These are phyloP conservation scores for Naganishia albida DNA, from an alignment of 1,284 basidiomycete genomes.

Conservation along the genomic window DNA sequence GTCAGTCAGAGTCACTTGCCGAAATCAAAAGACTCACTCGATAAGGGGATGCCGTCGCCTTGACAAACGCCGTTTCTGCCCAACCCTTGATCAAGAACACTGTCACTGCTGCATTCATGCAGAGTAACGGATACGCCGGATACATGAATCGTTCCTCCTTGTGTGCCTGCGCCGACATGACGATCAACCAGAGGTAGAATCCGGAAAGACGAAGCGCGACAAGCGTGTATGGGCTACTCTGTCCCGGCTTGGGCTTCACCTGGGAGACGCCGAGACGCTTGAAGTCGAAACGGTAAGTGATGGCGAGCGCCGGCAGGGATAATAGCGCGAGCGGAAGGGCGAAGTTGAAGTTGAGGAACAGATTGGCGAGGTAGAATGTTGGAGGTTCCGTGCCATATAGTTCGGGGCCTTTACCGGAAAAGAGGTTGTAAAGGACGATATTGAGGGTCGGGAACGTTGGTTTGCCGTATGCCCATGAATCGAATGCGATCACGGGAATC, in stretches of 20 bases:
- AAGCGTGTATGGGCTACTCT: slow-evolving; percentile 70
- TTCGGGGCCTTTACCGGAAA: slow-evolving; percentile 69
- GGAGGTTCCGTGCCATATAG: slow-evolving; percentile 91
- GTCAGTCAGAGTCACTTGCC: slow-evolving; percentile 28
- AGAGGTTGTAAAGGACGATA: slow-evolving; percentile 90
- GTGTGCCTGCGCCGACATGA: slow-evolving; percentile 80
- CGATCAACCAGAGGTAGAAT: slow-evolving; percentile 83
- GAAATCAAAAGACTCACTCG: slow-evolving; percentile 59
- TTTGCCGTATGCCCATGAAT: slow-evolving; percentile 84
- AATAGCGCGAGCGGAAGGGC: slow-evolving; percentile 75
- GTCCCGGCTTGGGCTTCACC: slow-evolving; percentile 62
- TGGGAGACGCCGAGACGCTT: slow-evolving; percentile 72
- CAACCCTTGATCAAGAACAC: slow-evolving; percentile 81
- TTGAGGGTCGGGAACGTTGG: slow-evolving; percentile 84
- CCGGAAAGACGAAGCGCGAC: slow-evolving; percentile 75
- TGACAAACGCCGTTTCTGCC: slow-evolving; percentile 75
- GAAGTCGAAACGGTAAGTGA: slow-evolving; percentile 74
- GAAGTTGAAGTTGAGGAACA: slow-evolving; percentile 91
- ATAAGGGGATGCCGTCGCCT: slow-evolving; percentile 77
- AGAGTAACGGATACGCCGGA: slow-evolving; percentile 86
- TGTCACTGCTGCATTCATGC: slow-evolving; percentile 88
- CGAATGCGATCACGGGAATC: slow-evolving; percentile 77
- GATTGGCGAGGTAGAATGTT: slow-evolving; percentile 80
- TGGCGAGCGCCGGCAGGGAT: slow-evolving; percentile 73
- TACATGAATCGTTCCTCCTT: slow-evolving; percentile 99